Base-by-base conservation (phyloP, 192 early-diverging fungal species). In the Coemansia sp. region DNA sequence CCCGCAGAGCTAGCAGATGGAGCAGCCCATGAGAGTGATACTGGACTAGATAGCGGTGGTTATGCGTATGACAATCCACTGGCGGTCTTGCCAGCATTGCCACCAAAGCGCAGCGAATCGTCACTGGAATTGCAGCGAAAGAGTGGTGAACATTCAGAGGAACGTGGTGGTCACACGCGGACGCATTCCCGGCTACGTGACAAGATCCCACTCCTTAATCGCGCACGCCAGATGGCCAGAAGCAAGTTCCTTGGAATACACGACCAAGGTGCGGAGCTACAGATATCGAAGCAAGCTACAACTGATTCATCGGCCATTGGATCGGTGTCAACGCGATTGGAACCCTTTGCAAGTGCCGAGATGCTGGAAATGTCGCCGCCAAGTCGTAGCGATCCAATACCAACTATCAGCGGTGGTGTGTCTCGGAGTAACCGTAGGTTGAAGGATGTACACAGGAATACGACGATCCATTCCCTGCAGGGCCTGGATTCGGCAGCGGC, bases 141-240 rank as follows among this genome's bases (percentile, higher is more conserved):
- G 29, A 62, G 61, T 19, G 34, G 23, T 2, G 61, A 62, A 4
- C 50, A 36, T 4, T 22, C 29, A 13, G 20, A 20, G 0, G 45
- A 64, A 20, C 53, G 40, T 36, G 54, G 60, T 10, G 54, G 60
- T 10, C 40, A 68, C 9, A 64, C 69, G 25, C 64, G 62, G 41
- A 70, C 75, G 29, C 69, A 65, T 31, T 61, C 66, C 36, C 61
- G 59, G 15, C 40, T 78, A 8, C 70, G 75, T n/a, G 69, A 78
- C 48, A 78, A 78, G 62, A 68, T 78, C 41, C 48, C 75, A 36
- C 36, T 61, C 58, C 68, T 78, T 37, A 78, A 68, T 34, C 69
- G 75, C 2, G 69, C 61, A 17, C 61, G 56, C 36, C 55, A 68
- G 22, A 67, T 55, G 65, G 75, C 75, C 5, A 56, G 65, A 25